phyloP scores from a whole-genome alignment of 768 basidiomycete genomes.

The Russula emetica region DNA sequence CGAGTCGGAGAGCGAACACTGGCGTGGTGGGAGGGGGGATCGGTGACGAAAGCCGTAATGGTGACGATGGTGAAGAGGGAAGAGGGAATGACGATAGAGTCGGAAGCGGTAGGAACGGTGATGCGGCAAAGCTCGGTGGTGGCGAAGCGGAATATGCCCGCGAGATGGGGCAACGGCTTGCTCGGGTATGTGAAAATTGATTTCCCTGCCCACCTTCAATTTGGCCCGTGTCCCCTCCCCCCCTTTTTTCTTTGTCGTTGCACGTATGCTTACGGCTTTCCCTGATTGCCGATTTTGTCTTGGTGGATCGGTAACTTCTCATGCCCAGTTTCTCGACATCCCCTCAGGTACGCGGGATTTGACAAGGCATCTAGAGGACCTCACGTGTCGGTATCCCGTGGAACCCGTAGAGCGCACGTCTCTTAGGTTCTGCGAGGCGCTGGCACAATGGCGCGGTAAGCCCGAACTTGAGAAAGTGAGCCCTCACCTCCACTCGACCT shows the following conservation, averaged over 20 bases:
- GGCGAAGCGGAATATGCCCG: slow-evolving; percentile 68
- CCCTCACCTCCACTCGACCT: neutral
- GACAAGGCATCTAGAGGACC: slow-evolving; percentile 71
- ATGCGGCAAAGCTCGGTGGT: slow-evolving; percentile 32
- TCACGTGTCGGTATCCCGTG: slow-evolving; percentile 75
- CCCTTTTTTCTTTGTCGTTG: neutral
- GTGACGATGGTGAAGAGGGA: slow-evolving; percentile 41
- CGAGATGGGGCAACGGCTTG: slow-evolving; percentile 70
- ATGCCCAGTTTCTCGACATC: slow-evolving; percentile 77
- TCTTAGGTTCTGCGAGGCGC: slow-evolving; percentile 74
- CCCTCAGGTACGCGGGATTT: slow-evolving; percentile 68
- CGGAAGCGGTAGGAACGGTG: slow-evolving; percentile 59
- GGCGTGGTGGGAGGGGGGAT: slow-evolving; percentile 30
- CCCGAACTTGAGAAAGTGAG: slow-evolving; percentile 76
- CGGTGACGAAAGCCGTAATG: slow-evolving; percentile 25
- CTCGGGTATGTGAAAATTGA: slow-evolving; percentile 48
- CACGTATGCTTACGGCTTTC: slow-evolving; percentile 6
- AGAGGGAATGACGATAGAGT: slow-evolving; percentile 76
- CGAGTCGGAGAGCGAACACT: slow-evolving; percentile 36
- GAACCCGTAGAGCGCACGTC: slow-evolving; percentile 78
- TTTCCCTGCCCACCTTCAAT: neutral
- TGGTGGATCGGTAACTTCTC: too few relatives aligned
- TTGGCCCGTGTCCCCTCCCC: neutral
- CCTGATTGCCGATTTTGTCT: neutral
- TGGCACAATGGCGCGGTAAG: slow-evolving; percentile 78